A percentile compares a stretch with the other conserved stretches of the same genome.
Conservation (phyloP, 805 yeast genomes). For the Myxozyma melibiosi region DNA sequence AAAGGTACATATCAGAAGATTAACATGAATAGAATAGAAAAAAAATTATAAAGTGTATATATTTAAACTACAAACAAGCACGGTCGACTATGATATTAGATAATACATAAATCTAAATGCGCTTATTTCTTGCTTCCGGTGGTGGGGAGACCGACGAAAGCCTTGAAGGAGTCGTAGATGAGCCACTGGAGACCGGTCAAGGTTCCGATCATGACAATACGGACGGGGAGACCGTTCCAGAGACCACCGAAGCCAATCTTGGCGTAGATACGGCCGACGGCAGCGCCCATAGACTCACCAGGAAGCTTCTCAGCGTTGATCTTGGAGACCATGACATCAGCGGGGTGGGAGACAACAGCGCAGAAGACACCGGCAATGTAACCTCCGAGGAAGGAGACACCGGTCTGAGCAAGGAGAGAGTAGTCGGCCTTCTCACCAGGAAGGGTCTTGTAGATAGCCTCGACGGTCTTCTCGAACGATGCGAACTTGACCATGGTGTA, state of each 20-base stretch:
- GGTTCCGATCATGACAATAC: conserved; percentile 97
- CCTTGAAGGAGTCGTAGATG: conserved; percentile 93
- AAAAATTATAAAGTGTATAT: neutral
- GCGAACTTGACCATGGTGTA: conserved; percentile 98
- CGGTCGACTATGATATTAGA: neutral
- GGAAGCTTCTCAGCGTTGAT: conserved; percentile 72
- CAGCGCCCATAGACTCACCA: conserved; percentile 66
- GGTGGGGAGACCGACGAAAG: conserved; percentile 91
- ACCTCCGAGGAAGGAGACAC: conserved; percentile 93
- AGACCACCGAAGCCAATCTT: conserved; percentile 87
- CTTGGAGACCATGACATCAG: conserved; percentile 98
- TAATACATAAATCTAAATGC: conserved; percentile 1
- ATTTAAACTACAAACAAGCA: neutral
- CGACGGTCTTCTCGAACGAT: conserved; percentile 88
- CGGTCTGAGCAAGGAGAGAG: conserved; percentile 78
- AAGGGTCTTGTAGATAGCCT: conserved; percentile 68
- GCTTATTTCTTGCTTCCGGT: conserved; percentile 59
- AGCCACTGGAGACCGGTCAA: conserved; percentile 97
- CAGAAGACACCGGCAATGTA: conserved; percentile 97
- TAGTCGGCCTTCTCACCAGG: conserved; percentile 75
- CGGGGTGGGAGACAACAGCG: conserved; percentile 95
- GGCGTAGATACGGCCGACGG: conserved; percentile 71
- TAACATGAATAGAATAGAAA: no score
- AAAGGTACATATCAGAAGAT: neutral
- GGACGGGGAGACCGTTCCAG: conserved; percentile 93